Percentiles rank a stretch among this genome's conserved stretches.
phyloP scores from a whole-genome alignment of 768 basidiomycete genomes.

The Paxillus involutus region DNA sequence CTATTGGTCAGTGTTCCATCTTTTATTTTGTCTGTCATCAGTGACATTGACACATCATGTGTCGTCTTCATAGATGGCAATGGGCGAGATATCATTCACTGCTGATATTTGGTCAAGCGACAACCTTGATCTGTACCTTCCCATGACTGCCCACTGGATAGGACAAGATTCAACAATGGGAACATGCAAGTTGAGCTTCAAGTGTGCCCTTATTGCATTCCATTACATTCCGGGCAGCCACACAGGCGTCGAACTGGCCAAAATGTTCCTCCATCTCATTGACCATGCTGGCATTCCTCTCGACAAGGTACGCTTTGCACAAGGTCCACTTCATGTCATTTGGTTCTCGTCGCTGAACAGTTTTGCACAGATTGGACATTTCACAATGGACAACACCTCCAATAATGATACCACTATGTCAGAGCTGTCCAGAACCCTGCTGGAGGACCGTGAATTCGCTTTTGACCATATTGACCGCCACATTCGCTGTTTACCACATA shows the following conservation, averaged over 20 bases:
- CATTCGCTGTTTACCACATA: constrained; percentile 23
- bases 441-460: not conserved
- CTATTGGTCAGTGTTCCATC: not conserved
- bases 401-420: constrained; percentile 15
- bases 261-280: not conserved
- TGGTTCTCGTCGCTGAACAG: constrained; percentile 4
- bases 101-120: constrained; percentile 35
- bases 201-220: constrained; percentile 14
- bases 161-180: constrained; percentile 1
- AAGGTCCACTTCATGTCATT: not conserved
- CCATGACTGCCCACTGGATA: constrained; percentile 33
- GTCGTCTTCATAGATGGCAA: not conserved
- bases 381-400: constrained; percentile 11
- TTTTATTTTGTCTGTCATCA: not conserved
- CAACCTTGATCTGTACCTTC: constrained; percentile 27
- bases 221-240: constrained; percentile 12
- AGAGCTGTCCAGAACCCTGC: not conserved
- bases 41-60: not conserved
- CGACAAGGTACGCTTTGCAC: not conserved
- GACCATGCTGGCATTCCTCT: constrained; percentile 5
- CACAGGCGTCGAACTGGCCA: constrained; percentile 1
- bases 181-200: not conserved
- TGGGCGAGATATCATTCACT: constrained; percentile 24
- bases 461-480: constrained; percentile 11
- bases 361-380: constrained; percentile 8